phyloP scores from a whole-genome alignment of 805 yeast genomes.

The Sugiyamaella smithiae region DNA sequence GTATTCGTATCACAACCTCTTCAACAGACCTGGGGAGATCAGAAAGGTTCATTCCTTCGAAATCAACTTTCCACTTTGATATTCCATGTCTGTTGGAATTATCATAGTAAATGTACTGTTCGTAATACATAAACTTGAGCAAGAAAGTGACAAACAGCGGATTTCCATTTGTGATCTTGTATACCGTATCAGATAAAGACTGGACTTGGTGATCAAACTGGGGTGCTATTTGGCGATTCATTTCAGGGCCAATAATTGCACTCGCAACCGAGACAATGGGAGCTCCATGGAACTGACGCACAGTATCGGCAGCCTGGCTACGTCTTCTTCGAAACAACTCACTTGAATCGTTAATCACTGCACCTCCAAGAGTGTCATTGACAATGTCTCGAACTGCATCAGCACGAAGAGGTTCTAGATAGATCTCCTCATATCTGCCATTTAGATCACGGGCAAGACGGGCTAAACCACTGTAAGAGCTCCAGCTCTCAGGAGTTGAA shows the following conservation, averaged over 20 bases:
- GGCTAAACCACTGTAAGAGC: conserved; percentile 13
- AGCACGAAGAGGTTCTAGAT: conserved; percentile 20
- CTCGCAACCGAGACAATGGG: background rate
- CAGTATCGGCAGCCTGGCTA: conserved; percentile 1
- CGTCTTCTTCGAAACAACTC: conserved; percentile 5
- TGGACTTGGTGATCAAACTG: conserved; percentile 14
- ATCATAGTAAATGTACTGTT: conserved; percentile 20
- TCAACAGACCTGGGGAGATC: conserved; percentile 17
- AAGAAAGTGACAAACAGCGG: conserved; percentile 21
- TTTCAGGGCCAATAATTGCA: conserved; percentile 9
- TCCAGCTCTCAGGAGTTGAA: conserved; percentile 26
- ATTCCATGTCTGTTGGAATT: conserved; percentile 13
- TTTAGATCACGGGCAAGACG: conserved; percentile 24
- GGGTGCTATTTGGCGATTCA: background rate
- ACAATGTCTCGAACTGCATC: conserved; percentile 24
- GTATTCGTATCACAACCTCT: conserved; percentile 22
- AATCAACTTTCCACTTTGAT: conserved; percentile 26
- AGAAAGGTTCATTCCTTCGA: conserved; percentile 15
- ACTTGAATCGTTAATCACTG: background rate
- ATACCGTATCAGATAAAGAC: conserved; percentile 23
- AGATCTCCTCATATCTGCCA: conserved; percentile 23
- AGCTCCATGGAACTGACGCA: background rate
- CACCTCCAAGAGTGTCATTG: conserved; percentile 21
- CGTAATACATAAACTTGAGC: conserved; percentile 20
- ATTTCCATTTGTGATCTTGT: conserved; percentile 28